Percentiles rank a stretch among this genome's conserved stretches.
Evolutionary conservation across 2,329 filamentous ascomycete species (phyloP).

Genomic region (Venturia pyrina): DNA sequence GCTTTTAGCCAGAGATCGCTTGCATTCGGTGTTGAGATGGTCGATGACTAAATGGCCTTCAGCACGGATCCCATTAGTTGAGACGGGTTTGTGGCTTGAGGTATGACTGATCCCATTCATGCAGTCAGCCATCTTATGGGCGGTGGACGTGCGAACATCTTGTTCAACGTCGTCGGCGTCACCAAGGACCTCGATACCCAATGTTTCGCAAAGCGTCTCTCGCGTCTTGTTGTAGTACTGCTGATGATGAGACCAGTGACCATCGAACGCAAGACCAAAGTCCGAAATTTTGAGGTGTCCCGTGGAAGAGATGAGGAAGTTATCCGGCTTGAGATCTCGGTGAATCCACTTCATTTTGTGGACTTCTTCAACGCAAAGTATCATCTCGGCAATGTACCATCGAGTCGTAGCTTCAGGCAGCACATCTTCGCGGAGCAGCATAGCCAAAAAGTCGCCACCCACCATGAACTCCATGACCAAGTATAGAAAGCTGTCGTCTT

Average conservation of each 20-base stretch:
- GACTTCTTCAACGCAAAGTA: constrained; percentile 85
- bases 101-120: not conserved
- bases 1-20: constrained; percentile 56
- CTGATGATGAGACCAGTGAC: constrained; percentile 88
- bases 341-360: constrained; percentile 87
- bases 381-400: constrained; percentile 93
- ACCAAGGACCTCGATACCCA: constrained; percentile 64
- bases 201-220: constrained; percentile 64
- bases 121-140: constrained; percentile 11
- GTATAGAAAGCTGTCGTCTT: constrained; percentile 75
- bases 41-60: constrained; percentile 45
- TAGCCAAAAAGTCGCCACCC: constrained; percentile 82
- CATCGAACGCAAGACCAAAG: constrained; percentile 90
- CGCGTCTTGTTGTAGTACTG: constrained; percentile 77
- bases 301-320: constrained; percentile 80
- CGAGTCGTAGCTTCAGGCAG: constrained; percentile 68
- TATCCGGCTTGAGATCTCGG: constrained; percentile 93
- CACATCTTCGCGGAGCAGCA: constrained; percentile 76
- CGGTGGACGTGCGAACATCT: constrained; percentile 21
- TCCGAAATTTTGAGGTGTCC: constrained; percentile 94
- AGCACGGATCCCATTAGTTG: not conserved
- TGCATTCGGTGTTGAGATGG: constrained; percentile 58
- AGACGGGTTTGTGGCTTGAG: not conserved
- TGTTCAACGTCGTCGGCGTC: constrained; percentile 53
- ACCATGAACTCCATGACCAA: constrained; percentile 98